phyloP scores from a whole-genome alignment of 2,329 filamentous ascomycete genomes.

The Dryadomyces sulphureus region DNA sequence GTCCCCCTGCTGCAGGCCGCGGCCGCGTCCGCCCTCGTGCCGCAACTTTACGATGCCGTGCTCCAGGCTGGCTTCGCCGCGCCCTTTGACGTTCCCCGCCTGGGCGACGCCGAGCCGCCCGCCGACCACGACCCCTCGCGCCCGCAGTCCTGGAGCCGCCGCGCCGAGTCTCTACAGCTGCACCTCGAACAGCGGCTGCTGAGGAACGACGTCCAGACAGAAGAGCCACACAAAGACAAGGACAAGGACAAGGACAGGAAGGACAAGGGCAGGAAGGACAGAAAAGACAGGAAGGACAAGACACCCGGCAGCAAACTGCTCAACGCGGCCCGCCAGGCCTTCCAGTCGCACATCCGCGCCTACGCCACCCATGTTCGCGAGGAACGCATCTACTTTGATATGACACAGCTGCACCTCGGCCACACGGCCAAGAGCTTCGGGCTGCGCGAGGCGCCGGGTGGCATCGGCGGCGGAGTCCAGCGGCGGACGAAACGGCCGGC shows the following conservation, averaged over 20 bases:
- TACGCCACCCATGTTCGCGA: conserved; percentile 87
- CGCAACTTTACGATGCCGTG: conserved; percentile 37
- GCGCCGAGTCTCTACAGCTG: conserved; percentile 42
- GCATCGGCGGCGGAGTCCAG: conserved; percentile 50
- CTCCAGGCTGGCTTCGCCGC: conserved; percentile 51
- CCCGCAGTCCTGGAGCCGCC: conserved; percentile 22
- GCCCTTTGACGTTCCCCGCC: conserved; percentile 44
- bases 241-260: conserved; percentile 13
- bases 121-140: conserved; percentile 21
- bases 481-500: conserved; percentile 25
- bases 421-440: conserved; percentile 91
- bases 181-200: conserved; percentile 46
- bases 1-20: conserved; percentile 48
- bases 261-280: background rate
- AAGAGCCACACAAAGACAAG: background rate
- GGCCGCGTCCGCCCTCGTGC: conserved; percentile 8
- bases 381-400: conserved; percentile 80
- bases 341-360: conserved; percentile 81
- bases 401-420: conserved; percentile 78
- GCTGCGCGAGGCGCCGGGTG: conserved; percentile 72
- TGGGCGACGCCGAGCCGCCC: conserved; percentile 38
- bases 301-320: conserved; percentile 48
- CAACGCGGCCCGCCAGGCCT: conserved; percentile 71
- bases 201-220: background rate
- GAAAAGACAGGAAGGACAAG: background rate